A percentile compares a stretch with the other conserved stretches of the same genome.
Evolutionary conservation across 305 asterid species (phyloP).

Genomic region (Petunia hybrid): DNA sequence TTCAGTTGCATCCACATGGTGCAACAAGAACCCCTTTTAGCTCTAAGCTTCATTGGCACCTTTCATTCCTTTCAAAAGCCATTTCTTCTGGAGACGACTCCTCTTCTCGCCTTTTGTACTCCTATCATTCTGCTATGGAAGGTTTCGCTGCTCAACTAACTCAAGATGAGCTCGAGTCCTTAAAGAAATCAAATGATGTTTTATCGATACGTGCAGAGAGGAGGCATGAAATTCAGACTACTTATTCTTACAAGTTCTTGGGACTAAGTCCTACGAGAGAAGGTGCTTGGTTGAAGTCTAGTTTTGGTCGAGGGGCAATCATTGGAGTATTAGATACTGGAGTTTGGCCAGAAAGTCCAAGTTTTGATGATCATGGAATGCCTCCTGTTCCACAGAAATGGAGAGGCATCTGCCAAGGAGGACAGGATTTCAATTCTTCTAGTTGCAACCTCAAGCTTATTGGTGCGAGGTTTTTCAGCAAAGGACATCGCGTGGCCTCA

Average conservation of each 20-base stretch:
- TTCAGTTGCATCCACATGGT: conserved; percentile 79
- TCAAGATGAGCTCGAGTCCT: conserved; percentile 47
- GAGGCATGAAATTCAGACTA: conserved; percentile 69
- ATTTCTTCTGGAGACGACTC: conserved; percentile 45
- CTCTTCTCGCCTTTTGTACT: conserved; percentile 71
- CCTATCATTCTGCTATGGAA: conserved; percentile 75
- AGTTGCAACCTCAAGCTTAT: conserved; percentile 77
- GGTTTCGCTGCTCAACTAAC: conserved; percentile 88
- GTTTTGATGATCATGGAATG: conserved; percentile 76
- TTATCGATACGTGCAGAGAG: conserved; percentile 71
- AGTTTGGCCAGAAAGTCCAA: conserved; percentile 90
- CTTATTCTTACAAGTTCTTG: conserved; percentile 80
- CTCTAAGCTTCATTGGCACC: conserved; percentile 82
- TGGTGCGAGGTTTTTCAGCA: conserved; percentile 80
- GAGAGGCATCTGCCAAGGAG: conserved; percentile 79
- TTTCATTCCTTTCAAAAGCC: conserved; percentile 63
- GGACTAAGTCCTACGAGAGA: conserved; percentile 59
- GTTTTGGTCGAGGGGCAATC: conserved; percentile 74
- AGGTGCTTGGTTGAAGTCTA: conserved; percentile 65
- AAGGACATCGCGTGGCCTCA: conserved; percentile 78
- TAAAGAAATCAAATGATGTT: conserved; percentile 57
- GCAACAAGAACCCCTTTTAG: conserved; percentile 44
- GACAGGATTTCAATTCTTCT: conserved; percentile 61
- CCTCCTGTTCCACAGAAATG: conserved; percentile 74
- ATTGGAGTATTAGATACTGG: conserved; percentile 89